These are phyloP conservation scores for Hirsutella rhossiliensis DNA, from an alignment of 2,329 filamentous ascomycete genomes.

Conservation along the genomic window DNA sequence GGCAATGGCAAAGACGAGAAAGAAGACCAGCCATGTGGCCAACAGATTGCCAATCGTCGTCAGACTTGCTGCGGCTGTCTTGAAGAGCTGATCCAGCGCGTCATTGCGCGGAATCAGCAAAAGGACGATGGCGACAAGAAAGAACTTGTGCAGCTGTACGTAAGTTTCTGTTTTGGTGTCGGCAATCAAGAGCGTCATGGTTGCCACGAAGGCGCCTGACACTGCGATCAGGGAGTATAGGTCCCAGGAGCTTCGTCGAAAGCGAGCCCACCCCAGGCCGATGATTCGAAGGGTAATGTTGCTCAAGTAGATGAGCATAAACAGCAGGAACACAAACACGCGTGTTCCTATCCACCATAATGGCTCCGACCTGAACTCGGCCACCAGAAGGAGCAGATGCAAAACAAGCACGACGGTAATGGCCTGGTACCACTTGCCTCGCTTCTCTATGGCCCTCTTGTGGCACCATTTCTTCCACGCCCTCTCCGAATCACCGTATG, in stretches of 20 bases:
- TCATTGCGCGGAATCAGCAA: constrained; percentile 93
- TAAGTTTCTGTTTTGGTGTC: constrained; percentile 49
- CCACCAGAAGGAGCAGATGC: constrained; percentile 70
- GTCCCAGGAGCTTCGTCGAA: constrained; percentile 90
- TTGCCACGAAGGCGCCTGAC: constrained; percentile 63
- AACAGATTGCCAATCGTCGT: constrained; percentile 82
- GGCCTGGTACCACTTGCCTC: constrained; percentile 77
- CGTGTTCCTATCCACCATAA: constrained; percentile 57
- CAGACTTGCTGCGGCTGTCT: constrained; percentile 90
- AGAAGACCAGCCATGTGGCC: constrained; percentile 95
- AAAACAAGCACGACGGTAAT: constrained; percentile 71
- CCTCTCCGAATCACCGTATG: constrained; percentile 63
- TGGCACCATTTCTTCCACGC: constrained; percentile 92
- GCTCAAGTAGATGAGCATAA: constrained; percentile 69
- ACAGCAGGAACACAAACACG: constrained; percentile 65
- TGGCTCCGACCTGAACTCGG: constrained; percentile 75
- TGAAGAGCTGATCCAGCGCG: constrained; percentile 94
- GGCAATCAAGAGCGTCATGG: constrained; percentile 64
- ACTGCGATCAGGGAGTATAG: constrained; percentile 75
- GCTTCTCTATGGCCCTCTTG: constrained; percentile 84
- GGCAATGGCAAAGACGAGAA: constrained; percentile 91
- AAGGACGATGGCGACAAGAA: constrained; percentile 79
- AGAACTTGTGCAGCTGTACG: constrained; percentile 81
- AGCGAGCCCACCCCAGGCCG: constrained; percentile 84
- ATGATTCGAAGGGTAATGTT: constrained; percentile 78